Evolutionary conservation across 1,139 yeast species (phyloP), one percentile per base, ranked within the genome.

Genomic region (Candida smagusa): DNA sequence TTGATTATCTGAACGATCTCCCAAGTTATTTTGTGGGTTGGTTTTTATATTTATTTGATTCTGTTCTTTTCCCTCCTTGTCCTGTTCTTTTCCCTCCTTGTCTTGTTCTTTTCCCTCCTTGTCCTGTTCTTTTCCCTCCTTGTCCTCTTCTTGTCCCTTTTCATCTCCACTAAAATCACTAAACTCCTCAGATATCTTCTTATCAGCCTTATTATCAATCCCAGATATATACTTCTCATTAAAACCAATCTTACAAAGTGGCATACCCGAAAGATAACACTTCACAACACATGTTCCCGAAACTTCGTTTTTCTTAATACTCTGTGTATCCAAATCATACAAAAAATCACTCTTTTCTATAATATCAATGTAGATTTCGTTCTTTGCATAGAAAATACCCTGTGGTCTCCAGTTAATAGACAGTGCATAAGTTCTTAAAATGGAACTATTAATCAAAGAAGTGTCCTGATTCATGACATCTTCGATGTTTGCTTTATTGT

Each of bases 401-500:
- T 70, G 70, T 7, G 74, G 75, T 36, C 77, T 49, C 77, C 77
- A 71, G 47, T 63, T 68, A 16, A 71, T 65, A 0, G 72, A 59
- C 63, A 64, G 71, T 2, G 68, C 59, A 19, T 66, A 61, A 0
- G 74, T 67, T 28, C 74, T 65, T 49, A 54, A 65, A 9, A 84
- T 75, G 12, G 85, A 76, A 33, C 86, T 77, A 52, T 84, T 84
- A 42, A 83, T 68, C 25, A 52, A 45, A 13, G 51, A 46, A 3
- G 54, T 48, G 9, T 63, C 61, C 11, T 58, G 45, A 1, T 51
- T 51, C n/a, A 63, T 46, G 8, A 56, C 59, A 37, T 66, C 70
- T 1, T 65, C 49, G 12, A 54, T 59, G 13, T 63, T 52, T 11
- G 76, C 72, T 28, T 63, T 68, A 46, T 69, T 70, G 39, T 64